Percentiles rank a stretch among this genome's conserved stretches.
These are phyloP conservation scores for Syzygium grande DNA, from an alignment of 345 rosid genomes.

Conservation along the genomic window DNA sequence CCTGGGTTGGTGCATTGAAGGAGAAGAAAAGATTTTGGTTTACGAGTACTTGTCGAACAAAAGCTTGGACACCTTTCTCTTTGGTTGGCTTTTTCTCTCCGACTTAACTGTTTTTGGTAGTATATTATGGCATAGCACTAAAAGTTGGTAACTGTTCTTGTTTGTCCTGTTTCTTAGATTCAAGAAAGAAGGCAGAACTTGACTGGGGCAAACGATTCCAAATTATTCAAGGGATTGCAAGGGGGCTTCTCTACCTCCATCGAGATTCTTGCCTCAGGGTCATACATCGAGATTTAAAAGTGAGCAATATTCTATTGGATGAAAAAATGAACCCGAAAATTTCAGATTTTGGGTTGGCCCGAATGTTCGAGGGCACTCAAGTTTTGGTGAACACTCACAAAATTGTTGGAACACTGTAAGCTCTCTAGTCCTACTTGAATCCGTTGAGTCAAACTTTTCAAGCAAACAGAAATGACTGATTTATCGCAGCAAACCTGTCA, in stretches of 20 bases:
- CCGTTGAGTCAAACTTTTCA: not conserved
- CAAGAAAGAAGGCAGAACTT: not conserved
- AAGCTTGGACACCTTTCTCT: not conserved
- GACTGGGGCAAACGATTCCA: constrained; percentile 22
- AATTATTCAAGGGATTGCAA: constrained; percentile 24
- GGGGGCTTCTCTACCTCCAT: constrained; percentile 30
- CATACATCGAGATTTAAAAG: constrained; percentile 27
- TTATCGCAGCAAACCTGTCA: not conserved
- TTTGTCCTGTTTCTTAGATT: constrained; percentile 3
- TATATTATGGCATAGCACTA: not conserved
- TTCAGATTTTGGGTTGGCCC: constrained; percentile 32
- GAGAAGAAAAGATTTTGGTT: constrained; percentile 44
- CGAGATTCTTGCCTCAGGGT: constrained; percentile 20
- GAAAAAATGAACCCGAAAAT: constrained; percentile 22
- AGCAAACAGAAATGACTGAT: not conserved
- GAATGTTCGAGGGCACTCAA: constrained; percentile 8
- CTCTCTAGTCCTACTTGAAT: not conserved
- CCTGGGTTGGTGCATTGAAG: constrained; percentile 47
- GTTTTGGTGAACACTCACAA: constrained; percentile 8
- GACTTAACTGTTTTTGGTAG: not conserved
- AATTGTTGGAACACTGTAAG: constrained; percentile 20
- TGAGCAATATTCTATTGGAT: constrained; percentile 22
- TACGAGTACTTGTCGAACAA: constrained; percentile 20
- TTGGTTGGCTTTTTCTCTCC: not conserved
- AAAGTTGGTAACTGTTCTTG: not conserved